A percentile compares a stretch with the other conserved stretches of the same genome.
These are phyloP conservation scores for Daldinia sp. DNA, from an alignment of 2,329 filamentous ascomycete species.

Conservation along the genomic window DNA sequence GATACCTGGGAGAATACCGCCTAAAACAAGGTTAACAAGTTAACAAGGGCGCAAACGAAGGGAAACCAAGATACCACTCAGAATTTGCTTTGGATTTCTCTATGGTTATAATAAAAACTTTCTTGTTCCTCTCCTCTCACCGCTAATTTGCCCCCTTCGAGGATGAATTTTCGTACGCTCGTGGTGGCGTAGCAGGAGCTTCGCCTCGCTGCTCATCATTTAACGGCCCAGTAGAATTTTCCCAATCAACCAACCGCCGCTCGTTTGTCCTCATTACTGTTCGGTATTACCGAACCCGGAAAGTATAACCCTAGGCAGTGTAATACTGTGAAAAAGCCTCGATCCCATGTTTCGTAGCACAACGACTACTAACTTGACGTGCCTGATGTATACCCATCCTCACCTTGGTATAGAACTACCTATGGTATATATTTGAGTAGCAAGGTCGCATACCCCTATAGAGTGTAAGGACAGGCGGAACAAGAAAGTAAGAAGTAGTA, in stretches of 20 bases:
- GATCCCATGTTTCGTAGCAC: neutral
- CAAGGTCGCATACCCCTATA: neutral
- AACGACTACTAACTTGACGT: neutral
- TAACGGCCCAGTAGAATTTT: conserved; percentile 7
- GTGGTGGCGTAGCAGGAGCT: conserved; percentile 11
- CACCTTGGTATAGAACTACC: too few relatives aligned
- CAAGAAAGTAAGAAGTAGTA: neutral
- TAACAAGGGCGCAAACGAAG: conserved; percentile 15
- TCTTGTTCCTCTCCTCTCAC: conserved; percentile 11
- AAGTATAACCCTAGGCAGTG: neutral
- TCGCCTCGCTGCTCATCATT: conserved; percentile 19
- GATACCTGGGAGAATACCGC: conserved; percentile 15
- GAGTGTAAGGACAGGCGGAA: neutral
- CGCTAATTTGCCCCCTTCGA: conserved; percentile 20
- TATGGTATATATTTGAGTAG: neutral
- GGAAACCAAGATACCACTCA: conserved; percentile 10
- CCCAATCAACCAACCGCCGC: conserved; percentile 5
- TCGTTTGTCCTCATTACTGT: neutral
- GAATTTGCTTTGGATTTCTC: neutral
- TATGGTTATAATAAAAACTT: conserved; percentile 11
- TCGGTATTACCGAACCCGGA: neutral
- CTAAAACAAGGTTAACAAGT: neutral
- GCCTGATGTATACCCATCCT: too few relatives aligned
- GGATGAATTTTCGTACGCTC: neutral
- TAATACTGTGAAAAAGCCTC: neutral